phyloP scores from a whole-genome alignment of 2,329 filamentous ascomycete genomes.

The Hymenoscyphus scutula region DNA sequence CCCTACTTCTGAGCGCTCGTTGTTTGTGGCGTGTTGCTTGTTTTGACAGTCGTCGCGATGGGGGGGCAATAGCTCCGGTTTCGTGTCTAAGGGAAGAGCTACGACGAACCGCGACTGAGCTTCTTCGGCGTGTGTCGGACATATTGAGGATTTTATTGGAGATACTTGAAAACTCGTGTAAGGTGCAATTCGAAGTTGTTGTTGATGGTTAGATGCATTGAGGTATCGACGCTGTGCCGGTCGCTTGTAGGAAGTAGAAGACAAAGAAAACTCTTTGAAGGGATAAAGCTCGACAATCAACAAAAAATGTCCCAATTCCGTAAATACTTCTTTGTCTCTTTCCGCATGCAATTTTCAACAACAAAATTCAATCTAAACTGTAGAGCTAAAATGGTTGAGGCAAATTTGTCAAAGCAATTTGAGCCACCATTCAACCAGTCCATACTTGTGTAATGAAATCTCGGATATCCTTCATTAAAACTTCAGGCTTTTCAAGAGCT shows the following conservation, averaged over 20 bases:
- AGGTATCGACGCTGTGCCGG: not conserved
- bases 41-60: not conserved
- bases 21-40: not conserved
- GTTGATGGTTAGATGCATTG: not conserved
- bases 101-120: not conserved
- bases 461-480: constrained; percentile 45
- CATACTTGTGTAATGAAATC: constrained; percentile 40
- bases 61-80: not conserved
- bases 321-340: not conserved
- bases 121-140: not conserved
- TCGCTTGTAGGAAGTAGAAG: not conserved
- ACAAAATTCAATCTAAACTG: not conserved
- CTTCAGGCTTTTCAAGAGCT: constrained; percentile 43
- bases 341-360: not conserved
- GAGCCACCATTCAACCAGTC: constrained; percentile 14
- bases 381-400: not conserved
- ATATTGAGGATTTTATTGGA: not conserved
- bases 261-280: not conserved
- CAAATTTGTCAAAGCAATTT: not conserved
- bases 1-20: no score
- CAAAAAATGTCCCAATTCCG: not conserved
- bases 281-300: not conserved
- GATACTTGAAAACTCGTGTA: not conserved
- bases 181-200: not conserved
- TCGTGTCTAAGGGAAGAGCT: not conserved